phyloP scores from a whole-genome alignment of 73 alveolate species.

The Paramecium tetraurelia region DNA sequence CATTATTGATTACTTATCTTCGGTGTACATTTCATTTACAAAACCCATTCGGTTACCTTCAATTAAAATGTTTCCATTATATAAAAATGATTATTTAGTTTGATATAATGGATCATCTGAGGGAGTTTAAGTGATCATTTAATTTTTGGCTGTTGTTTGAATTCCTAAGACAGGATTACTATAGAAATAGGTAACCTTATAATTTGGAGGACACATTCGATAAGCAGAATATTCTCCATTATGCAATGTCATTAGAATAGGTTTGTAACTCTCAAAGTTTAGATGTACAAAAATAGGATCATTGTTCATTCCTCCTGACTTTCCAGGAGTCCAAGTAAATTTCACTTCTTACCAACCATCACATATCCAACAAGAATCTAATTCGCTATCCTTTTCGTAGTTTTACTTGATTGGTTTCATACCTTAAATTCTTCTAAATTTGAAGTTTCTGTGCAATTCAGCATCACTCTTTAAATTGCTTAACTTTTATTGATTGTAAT shows the following conservation, averaged over 20 bases:
- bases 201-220: constrained; percentile 64
- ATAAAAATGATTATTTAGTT: constrained; percentile 19
- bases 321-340: constrained; percentile 53
- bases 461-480: neutral
- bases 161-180: constrained; percentile 50
- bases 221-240: constrained; percentile 38
- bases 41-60: constrained; percentile 40
- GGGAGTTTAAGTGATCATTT: constrained; percentile 31
- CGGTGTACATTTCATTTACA: constrained; percentile 30
- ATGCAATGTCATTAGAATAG: constrained; percentile 29
- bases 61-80: constrained; percentile 31
- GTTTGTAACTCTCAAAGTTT: constrained; percentile 51
- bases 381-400: neutral
- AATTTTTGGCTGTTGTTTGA: constrained; percentile 10
- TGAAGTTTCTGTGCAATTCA: neutral
- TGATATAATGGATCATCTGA: neutral
- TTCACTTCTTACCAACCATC: constrained; percentile 63
- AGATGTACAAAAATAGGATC: constrained; percentile 59
- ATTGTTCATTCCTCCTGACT: constrained; percentile 33
- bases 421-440: constrained; percentile 18
- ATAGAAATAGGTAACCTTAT: neutral
- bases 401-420: neutral
- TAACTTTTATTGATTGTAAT: neutral
- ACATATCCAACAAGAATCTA: constrained; percentile 60
- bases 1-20: constrained; percentile 3